phyloP scores from a whole-genome alignment of 257 asterid genomes.

The Parsonsia alboflavescens region DNA sequence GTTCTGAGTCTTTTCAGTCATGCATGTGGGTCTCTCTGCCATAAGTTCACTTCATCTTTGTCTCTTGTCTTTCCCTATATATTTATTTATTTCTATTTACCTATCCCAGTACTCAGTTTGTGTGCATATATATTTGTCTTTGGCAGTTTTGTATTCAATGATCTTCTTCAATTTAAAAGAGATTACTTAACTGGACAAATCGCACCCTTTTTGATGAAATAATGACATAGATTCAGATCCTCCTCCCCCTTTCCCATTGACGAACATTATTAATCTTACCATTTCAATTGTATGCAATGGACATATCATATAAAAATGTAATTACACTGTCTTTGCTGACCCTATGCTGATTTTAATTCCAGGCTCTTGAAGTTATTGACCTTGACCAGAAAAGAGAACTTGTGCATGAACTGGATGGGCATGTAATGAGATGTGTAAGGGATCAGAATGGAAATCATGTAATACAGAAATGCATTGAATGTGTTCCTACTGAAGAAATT shows the following conservation, averaged over 20 bases:
- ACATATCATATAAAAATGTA: background rate
- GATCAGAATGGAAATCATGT: constrained; percentile 97
- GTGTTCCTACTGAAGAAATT: constrained; percentile 59
- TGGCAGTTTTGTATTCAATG: background rate
- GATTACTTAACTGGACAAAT: background rate
- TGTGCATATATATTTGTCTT: background rate
- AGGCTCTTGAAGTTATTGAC: constrained; percentile 85
- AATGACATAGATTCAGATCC: background rate
- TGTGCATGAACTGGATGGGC: constrained; percentile 73
- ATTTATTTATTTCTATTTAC: too few species aligned
- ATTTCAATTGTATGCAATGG: background rate
- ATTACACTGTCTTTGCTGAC: background rate
- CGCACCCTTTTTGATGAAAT: background rate
- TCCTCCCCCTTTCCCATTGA: background rate
- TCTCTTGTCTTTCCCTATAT: background rate
- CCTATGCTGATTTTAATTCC: constrained; percentile 17
- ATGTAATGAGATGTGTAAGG: constrained; percentile 73
- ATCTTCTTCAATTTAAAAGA: background rate
- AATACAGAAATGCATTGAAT: constrained; percentile 80
- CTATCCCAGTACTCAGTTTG: background rate
- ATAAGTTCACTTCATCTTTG: background rate
- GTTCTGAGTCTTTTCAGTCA: background rate
- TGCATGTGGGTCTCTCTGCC: background rate
- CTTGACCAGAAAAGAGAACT: constrained; percentile 68
- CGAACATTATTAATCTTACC: background rate